Percentiles rank a stretch among this genome's conserved stretches.
phyloP scores from a whole-genome alignment of 441 rosid genomes.

The Adansonia gregorii region DNA sequence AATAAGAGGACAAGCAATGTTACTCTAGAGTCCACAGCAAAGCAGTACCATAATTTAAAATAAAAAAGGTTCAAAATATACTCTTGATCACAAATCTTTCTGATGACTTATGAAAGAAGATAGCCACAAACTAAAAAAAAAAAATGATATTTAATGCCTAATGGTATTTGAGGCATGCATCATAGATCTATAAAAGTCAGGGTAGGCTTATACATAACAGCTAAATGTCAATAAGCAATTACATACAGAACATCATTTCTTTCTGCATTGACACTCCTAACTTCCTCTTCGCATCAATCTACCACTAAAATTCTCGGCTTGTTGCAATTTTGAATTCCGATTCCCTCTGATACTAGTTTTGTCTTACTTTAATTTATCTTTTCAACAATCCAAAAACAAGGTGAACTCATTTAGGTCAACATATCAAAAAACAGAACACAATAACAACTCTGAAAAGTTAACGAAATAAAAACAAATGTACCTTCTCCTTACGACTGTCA shows the following conservation, averaged over 20 bases:
- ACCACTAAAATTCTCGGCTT: neutral
- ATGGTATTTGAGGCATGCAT: neutral
- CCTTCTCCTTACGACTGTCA: conserved; percentile 79
- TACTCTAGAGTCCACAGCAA: conserved; percentile 24
- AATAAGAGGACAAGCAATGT: conserved; percentile 2
- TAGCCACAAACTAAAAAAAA: neutral
- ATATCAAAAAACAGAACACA: neutral
- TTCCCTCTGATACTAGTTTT: neutral
- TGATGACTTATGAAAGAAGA: neutral
- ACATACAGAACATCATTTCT: neutral
- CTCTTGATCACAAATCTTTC: conserved; percentile 12
- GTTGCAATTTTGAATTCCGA: conserved; percentile 13
- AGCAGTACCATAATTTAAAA: neutral
- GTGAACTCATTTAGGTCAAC: neutral
- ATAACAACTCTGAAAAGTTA: neutral
- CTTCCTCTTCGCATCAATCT: neutral
- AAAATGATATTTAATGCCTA: neutral
- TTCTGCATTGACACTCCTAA: neutral
- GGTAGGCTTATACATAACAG: neutral
- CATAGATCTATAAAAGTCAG: neutral
- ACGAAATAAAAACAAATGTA: conserved; percentile 27
- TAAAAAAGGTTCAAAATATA: neutral
- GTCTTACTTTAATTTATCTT: neutral
- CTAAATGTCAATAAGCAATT: neutral
- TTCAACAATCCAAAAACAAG: neutral